A percentile compares a stretch with the other conserved stretches of the same genome.
Evolutionary conservation across 179 eudicot species (phyloP).

Genomic region (Silene noctiflora): DNA sequence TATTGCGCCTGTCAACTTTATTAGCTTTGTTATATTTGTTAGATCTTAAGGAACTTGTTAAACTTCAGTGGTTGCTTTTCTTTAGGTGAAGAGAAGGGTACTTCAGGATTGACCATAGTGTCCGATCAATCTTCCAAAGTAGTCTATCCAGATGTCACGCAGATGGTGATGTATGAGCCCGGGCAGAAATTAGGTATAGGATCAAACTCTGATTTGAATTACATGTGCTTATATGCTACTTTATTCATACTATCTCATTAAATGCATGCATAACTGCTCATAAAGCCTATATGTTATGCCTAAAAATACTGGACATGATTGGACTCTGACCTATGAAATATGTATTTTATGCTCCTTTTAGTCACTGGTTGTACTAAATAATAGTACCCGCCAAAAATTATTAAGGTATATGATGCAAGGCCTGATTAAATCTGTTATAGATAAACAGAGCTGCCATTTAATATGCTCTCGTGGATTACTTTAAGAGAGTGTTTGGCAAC

Average conservation of each 20-base stretch:
- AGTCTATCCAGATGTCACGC: slow-evolving; percentile 73
- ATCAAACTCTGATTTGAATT: background rate
- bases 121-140: slow-evolving; percentile 48
- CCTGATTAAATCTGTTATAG: background rate
- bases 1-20: slow-evolving; percentile 23
- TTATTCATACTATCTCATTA: background rate
- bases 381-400: background rate
- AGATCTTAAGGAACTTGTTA: background rate
- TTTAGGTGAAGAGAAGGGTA: slow-evolving; percentile 50
- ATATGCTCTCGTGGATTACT: background rate
- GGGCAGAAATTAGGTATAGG: slow-evolving; percentile 66
- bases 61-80: slow-evolving; percentile 10
- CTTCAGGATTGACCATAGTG: slow-evolving; percentile 37
- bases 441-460: background rate
- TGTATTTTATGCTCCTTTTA: background rate
- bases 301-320: background rate
- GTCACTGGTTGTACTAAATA: background rate
- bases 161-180: slow-evolving; percentile 75
- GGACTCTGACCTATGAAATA: background rate
- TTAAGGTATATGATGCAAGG: background rate
- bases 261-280: background rate
- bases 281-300: background rate
- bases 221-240: background rate
- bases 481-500: no score
- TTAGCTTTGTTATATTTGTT: slow-evolving; percentile 14